Evolutionary conservation across 139 green algal species (phyloP), one percentile per base, ranked within the genome.

Genomic region (Volvox reticuliferus): DNA sequence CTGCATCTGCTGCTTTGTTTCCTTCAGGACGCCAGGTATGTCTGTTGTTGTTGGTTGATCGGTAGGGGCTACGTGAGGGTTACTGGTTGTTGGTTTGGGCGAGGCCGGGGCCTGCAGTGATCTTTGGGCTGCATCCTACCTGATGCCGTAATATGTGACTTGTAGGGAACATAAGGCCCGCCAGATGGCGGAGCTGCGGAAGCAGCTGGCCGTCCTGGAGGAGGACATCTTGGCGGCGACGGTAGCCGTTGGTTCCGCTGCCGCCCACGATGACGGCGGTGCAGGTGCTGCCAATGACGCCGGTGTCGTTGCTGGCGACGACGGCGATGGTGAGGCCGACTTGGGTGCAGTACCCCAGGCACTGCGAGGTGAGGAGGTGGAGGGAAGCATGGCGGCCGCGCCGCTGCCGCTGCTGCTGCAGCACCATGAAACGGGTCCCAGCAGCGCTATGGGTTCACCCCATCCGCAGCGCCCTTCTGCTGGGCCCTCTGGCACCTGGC

Each of bases 1-100:
- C 87, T 98, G 92, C 90, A 96, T 80, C 94, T 99, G 86, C 92
- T 99, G 80, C 94, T 97, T 67, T 93, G 96, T 35, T 98, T 99
- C 89, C 92, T 99, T 80, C 92, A 96, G 69, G 93, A 96, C 63
- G 94, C 95, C 36, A 96, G 92, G 95, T 95, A 81, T 1, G 89
- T 73, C 44, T 55, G 44, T 55, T 55, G 5, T 55, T 55, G 5
- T 36, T 65, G 65, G 30, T 12, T 35, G 63, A 1, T 61, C 62
- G 6, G 35, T 26, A 69, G 35, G 2, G 36, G 83, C 1, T 21
- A 12, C n/a, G 18, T 35, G 63, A 16, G 28, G 14, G 36, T 55
- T 55, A 55, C 44, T 9, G n/a, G 44, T 55, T 55, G 44, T 5
- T 55, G 44, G 44, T 55, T 55, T 55, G 44, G 44, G 44, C 44